Base-by-base conservation (phyloP, 192 early-diverging fungal genomes). In the Backusella parvicylindrica region DNA sequence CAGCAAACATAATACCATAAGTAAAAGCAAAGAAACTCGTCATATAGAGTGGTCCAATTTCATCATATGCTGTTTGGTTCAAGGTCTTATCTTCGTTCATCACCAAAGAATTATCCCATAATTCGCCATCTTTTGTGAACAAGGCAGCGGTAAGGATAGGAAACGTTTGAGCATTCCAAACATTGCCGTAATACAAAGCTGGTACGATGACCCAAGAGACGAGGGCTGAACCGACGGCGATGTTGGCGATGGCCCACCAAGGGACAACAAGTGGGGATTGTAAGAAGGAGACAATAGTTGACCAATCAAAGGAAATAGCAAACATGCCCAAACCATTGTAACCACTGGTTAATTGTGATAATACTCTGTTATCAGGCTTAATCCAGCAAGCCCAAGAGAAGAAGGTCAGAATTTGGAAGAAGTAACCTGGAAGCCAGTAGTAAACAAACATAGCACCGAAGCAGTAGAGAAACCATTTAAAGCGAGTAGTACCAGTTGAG, bases 271-370 rank as follows among this genome's bases (percentile, higher is more conserved):
- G 63, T 64, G 83, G 83, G 47, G 78, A 79, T 21, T 69, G 30
- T 26, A 84, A 79, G 78, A 78, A 87, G 18, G 82, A 77, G 15
- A 72, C 68, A 60, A 78, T 74, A 13, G 82, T 82, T 12, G 78
- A 56, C 91, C 90, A 92, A 72, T 91, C 91, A 64, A 92, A 83
- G 8, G 86, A 78, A 23, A 92, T 56, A 23, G 85, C 79, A 30
- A 84, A 50, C 56, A 91, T 83, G 40, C 89, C 88, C 5, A 87
- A 70, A 49, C 90, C 90, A 47, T 69, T 72, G 43, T 81, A 75
- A 60, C 77, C 77, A 60, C 81, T 80, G 21, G 84, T 79, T 74
- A 88, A 63, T 75, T 87, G 82, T 69, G 79, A 38, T 40, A 79
- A 50, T 35, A 81, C 36, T 68, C 76, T 65, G 82, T 83, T 86